phyloP scores from a whole-genome alignment of 345 rosid genomes.

The Tarenaya hassleriana region DNA sequence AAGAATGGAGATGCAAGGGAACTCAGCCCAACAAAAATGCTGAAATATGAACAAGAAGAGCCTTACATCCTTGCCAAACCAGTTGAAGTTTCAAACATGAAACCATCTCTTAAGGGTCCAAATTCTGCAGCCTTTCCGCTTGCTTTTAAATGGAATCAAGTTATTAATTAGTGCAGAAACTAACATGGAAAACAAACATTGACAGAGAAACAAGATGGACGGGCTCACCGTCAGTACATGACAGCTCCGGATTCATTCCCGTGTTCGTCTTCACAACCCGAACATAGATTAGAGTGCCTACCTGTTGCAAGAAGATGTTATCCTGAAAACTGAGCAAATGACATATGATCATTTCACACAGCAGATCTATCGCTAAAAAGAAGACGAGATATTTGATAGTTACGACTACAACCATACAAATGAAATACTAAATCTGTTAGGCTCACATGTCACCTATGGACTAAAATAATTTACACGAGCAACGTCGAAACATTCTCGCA shows the following conservation, averaged over 20 bases:
- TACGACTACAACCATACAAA: neutral
- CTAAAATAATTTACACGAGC: too few relatives aligned
- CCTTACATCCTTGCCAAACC: conserved; percentile 78
- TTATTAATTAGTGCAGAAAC: neutral
- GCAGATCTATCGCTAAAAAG: neutral
- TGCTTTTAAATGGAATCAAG: conserved; percentile 31
- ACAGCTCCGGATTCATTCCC: conserved; percentile 66
- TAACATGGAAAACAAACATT: too few relatives aligned
- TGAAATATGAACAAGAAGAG: neutral
- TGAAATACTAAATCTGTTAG: too few relatives aligned
- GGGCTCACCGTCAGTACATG: conserved; percentile 64
- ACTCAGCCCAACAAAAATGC: neutral
- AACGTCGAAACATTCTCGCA: too few relatives aligned
- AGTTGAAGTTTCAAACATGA: conserved; percentile 76
- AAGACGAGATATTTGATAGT: neutral
- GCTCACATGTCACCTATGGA: too few relatives aligned
- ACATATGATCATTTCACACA: neutral
- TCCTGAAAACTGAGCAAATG: neutral
- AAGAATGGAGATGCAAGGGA: neutral
- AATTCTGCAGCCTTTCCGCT: conserved; percentile 75
- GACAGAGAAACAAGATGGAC: neutral
- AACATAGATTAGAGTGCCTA: conserved; percentile 64
- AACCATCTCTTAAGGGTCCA: conserved; percentile 69
- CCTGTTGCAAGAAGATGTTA: conserved; percentile 33
- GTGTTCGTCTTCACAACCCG: conserved; percentile 72